Conservation (phyloP, 2,329 filamentous ascomycete genomes). For the Macrophomina pseudophaseolina region DNA sequence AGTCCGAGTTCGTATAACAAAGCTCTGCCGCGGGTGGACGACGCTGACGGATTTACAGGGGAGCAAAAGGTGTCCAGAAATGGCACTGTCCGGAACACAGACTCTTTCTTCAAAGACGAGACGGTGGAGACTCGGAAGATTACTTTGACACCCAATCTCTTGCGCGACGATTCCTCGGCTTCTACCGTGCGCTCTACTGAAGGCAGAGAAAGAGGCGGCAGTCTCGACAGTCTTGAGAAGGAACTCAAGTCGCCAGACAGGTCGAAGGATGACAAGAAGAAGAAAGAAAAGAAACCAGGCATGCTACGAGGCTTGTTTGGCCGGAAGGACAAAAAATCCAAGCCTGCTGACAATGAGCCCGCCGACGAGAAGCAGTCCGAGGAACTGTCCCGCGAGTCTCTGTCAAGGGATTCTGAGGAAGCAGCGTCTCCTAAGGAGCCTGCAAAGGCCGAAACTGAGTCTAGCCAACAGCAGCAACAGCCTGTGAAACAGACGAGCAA, state of each 20-base stretch:
- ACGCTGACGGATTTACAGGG: slow-evolving; percentile 28
- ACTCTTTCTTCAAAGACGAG: slow-evolving; percentile 98
- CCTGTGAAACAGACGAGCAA: slow-evolving; percentile 43
- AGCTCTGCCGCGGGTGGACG: too few species aligned
- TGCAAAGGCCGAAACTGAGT: slow-evolving; percentile 37
- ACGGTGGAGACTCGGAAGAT: slow-evolving; percentile 96
- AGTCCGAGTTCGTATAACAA: neutral
- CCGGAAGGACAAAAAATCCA: slow-evolving; percentile 66
- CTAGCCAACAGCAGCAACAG: slow-evolving; percentile 28
- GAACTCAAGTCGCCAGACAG: slow-evolving; percentile 66
- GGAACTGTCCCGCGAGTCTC: slow-evolving; percentile 42
- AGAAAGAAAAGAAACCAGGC: slow-evolving; percentile 71
- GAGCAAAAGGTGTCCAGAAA: slow-evolving; percentile 67
- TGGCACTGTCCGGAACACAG: slow-evolving; percentile 85
- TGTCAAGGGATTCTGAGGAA: slow-evolving; percentile 28
- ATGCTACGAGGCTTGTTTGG: slow-evolving; percentile 75
- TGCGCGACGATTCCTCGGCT: slow-evolving; percentile 74
- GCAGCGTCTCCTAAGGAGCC: slow-evolving; percentile 20
- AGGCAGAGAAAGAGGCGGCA: slow-evolving; percentile 60
- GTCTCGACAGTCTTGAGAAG: slow-evolving; percentile 79
- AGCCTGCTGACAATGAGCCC: slow-evolving; percentile 44
- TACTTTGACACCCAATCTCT: slow-evolving; percentile 87
- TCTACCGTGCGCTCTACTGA: slow-evolving; percentile 40
- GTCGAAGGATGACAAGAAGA: slow-evolving; percentile 73
- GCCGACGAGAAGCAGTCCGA: slow-evolving; percentile 54